A percentile compares a stretch with the other conserved stretches of the same genome.
Evolutionary conservation across 345 rosid species (phyloP).

Genomic region (Gossypium ekmanianum): DNA sequence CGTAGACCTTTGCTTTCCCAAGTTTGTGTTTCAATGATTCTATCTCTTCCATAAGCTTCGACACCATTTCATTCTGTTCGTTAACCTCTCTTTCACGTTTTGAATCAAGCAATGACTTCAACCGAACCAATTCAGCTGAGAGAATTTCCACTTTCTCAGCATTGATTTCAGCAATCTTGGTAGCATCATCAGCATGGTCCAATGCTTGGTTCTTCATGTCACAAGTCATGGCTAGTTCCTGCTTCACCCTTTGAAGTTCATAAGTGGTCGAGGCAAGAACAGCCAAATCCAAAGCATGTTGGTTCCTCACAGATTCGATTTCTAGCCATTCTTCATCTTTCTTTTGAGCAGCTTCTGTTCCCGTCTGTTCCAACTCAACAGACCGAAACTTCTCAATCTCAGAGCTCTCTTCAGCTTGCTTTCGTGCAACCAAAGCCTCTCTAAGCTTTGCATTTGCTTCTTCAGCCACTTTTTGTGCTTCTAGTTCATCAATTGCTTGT

Average conservation of each 20-base stretch:
- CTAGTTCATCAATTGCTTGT: slow-evolving; percentile 65
- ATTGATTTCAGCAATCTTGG: slow-evolving; percentile 78
- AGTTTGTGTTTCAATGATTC: slow-evolving; percentile 55
- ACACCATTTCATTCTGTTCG: slow-evolving; percentile 40
- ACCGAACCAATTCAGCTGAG: slow-evolving; percentile 55
- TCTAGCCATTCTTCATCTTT: slow-evolving; percentile 85
- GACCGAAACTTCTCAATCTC: slow-evolving; percentile 88
- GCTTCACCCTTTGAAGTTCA: slow-evolving; percentile 66
- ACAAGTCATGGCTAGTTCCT: slow-evolving; percentile 61
- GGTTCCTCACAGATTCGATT: slow-evolving; percentile 67
- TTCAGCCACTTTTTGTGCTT: slow-evolving; percentile 60
- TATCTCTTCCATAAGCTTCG: slow-evolving; percentile 50
- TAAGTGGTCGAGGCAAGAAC: slow-evolving; percentile 59
- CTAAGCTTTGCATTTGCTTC: slow-evolving; percentile 70
- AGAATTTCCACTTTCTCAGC: slow-evolving; percentile 74
- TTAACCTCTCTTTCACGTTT: slow-evolving; percentile 49
- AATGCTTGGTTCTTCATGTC: slow-evolving; percentile 86
- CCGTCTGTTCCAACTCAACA: slow-evolving; percentile 81
- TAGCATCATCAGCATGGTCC: slow-evolving; percentile 80
- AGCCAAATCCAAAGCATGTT: slow-evolving; percentile 76
- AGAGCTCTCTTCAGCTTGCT: slow-evolving; percentile 67
- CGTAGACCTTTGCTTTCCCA: slow-evolving; percentile 45
- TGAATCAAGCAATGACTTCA: slow-evolving; percentile 71
- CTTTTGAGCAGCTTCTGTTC: slow-evolving; percentile 70
- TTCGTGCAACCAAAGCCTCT: slow-evolving; percentile 83